A percentile compares a stretch with the other conserved stretches of the same genome.
Conservation (phyloP, 139 green algal species). For the Pleodorina starrii region DNA sequence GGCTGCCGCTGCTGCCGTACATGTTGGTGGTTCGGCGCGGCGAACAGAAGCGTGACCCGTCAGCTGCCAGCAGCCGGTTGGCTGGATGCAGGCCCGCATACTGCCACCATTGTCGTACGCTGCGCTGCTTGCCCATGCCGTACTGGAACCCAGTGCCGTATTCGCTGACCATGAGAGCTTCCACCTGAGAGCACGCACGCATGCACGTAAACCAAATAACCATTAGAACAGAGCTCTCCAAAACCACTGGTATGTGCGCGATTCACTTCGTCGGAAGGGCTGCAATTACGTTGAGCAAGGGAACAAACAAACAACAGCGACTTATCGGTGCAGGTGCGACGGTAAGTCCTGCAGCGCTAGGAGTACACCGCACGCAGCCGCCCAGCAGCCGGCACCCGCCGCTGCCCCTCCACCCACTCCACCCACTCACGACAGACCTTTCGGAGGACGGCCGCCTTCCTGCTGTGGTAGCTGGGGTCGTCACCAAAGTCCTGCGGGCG, state of each 20-base stretch:
- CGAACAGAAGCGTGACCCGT: neutral
- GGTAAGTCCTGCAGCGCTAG: neutral
- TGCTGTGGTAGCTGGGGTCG: neutral
- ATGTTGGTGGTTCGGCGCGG: too few relatives aligned
- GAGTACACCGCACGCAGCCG: neutral
- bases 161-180: neutral
- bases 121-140: neutral
- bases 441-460: neutral
- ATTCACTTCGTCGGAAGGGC: neutral
- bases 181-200: neutral
- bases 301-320: neutral
- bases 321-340: too few relatives aligned
- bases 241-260: neutral
- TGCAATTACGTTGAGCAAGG: neutral
- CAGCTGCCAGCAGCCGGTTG: neutral
- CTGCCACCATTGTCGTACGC: slow-evolving; percentile 10
- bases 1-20: too few relatives aligned
- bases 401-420: neutral
- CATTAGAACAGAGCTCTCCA: neutral
- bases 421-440: neutral
- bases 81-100: slow-evolving; percentile 8
- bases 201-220: neutral
- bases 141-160: neutral
- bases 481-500: neutral
- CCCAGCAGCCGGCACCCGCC: neutral